Evolutionary conservation across 306 rosid genomes (phyloP).

Genomic region (Vicia sativa): DNA sequence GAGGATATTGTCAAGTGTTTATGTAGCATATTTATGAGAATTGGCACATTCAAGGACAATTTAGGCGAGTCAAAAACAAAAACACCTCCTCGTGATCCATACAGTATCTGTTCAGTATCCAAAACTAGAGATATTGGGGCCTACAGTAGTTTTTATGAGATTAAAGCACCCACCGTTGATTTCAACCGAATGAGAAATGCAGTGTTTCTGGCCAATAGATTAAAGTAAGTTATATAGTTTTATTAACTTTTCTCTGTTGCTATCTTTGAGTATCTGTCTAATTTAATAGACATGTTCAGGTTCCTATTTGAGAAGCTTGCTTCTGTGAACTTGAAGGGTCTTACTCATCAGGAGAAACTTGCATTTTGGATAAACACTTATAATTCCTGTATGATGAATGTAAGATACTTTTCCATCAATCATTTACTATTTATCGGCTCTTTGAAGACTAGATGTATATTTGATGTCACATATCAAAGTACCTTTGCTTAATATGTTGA

Average conservation of each 20-base stretch:
- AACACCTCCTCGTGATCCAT: slow-evolving; percentile 62
- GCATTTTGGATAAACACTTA: slow-evolving; percentile 96
- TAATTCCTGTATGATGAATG: slow-evolving; percentile 91
- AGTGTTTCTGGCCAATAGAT: slow-evolving; percentile 61
- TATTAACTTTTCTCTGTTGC: slow-evolving; percentile 19
- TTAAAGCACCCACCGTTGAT: slow-evolving; percentile 70
- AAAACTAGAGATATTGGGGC: slow-evolving; percentile 64
- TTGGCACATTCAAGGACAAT: slow-evolving; percentile 61
- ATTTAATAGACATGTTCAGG: slow-evolving; percentile 48
- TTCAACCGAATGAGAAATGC: slow-evolving; percentile 59
- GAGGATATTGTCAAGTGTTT: slow-evolving; percentile 82
- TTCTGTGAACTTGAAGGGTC: slow-evolving; percentile 75
- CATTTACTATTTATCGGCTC: slow-evolving; percentile 3
- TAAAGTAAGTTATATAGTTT: slow-evolving; percentile 62
- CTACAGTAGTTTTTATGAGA: slow-evolving; percentile 57
- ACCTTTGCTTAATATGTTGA: slow-evolving; percentile 2
- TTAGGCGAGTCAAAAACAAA: slow-evolving; percentile 43
- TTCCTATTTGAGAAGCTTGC: slow-evolving; percentile 72
- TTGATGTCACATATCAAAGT: slow-evolving; percentile 26
- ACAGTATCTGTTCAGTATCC: slow-evolving; percentile 55
- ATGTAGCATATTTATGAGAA: slow-evolving; percentile 60
- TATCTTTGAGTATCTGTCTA: slow-evolving; percentile 17
- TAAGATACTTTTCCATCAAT: slow-evolving; percentile 46
- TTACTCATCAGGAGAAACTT: slow-evolving; percentile 89
- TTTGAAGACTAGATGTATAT: slow-evolving; percentile 1